phyloP scores from a whole-genome alignment of 2,329 filamentous ascomycete genomes.

The Hirsutella minnesotensis region DNA sequence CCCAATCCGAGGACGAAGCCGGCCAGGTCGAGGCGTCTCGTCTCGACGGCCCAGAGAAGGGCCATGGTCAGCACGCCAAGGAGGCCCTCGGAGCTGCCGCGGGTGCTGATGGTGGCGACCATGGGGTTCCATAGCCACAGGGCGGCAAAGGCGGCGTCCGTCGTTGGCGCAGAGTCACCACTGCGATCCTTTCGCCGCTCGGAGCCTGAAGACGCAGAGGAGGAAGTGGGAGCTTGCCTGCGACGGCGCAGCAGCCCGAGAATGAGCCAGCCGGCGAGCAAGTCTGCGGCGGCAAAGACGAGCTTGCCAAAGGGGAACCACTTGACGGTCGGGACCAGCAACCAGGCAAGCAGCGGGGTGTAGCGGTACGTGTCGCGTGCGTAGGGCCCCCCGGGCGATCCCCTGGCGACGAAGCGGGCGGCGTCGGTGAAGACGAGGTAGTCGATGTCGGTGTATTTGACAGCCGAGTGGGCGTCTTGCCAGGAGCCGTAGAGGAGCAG shows the following conservation, averaged over 20 bases:
- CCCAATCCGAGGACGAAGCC: conserved; percentile 67
- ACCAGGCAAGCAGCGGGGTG: conserved; percentile 85
- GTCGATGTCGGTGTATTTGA: conserved; percentile 99
- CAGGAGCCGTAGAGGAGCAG: conserved; percentile 83
- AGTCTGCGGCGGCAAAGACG: conserved; percentile 72
- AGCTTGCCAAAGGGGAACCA: conserved; percentile 82
- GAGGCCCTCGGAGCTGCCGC: conserved; percentile 86
- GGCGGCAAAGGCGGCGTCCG: conserved; percentile 60
- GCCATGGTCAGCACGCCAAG: conserved; percentile 75
- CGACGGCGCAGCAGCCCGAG: conserved; percentile 24
- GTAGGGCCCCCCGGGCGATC: conserved; percentile 60
- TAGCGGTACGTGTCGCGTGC: conserved; percentile 90
- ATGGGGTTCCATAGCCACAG: conserved; percentile 96
- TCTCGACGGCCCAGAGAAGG: conserved; percentile 70
- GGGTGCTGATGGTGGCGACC: conserved; percentile 92
- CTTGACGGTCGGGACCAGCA: conserved; percentile 70
- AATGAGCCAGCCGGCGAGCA: conserved; percentile 75
- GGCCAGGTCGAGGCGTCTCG: conserved; percentile 49
- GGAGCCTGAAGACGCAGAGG: neutral
- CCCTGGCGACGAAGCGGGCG: conserved; percentile 55
- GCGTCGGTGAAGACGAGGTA: conserved; percentile 98
- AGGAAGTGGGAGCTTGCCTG: conserved; percentile 15
- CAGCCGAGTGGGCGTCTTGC: conserved; percentile 80
- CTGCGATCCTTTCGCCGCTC: neutral
- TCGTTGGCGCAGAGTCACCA: neutral